These are phyloP conservation scores for Globisporangium ultimum DNA, from an alignment of 352 stramenopile species.

Conservation along the genomic window DNA sequence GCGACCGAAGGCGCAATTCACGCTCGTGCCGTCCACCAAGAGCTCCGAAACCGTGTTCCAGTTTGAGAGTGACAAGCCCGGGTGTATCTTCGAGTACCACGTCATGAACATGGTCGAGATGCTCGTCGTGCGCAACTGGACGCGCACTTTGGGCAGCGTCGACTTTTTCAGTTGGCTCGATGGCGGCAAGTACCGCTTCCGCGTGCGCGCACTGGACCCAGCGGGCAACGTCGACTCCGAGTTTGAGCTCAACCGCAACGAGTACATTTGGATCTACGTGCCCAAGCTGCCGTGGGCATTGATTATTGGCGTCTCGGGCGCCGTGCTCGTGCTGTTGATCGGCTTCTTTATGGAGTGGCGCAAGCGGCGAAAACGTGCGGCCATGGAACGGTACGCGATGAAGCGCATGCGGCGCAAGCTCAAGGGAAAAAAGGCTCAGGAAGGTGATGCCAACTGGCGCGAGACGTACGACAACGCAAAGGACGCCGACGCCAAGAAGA, in stretches of 20 bases:
- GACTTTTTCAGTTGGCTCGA: slow-evolving; percentile 53
- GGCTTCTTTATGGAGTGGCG: slow-evolving; percentile 90
- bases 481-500: slow-evolving; percentile 51
- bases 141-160: slow-evolving; percentile 37
- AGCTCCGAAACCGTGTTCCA: slow-evolving; percentile 79
- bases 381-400: slow-evolving; percentile 94
- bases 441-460: slow-evolving; percentile 66
- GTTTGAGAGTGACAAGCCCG: slow-evolving; percentile 87
- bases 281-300: slow-evolving; percentile 87
- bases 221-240: slow-evolving; percentile 90
- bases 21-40: slow-evolving; percentile 34
- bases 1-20: slow-evolving; percentile 53
- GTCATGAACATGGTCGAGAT: slow-evolving; percentile 82
- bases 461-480: slow-evolving; percentile 71
- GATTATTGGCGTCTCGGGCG: slow-evolving; percentile 79
- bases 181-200: slow-evolving; percentile 89
- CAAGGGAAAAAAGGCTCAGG: slow-evolving; percentile 71
- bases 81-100: slow-evolving; percentile 92
- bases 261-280: slow-evolving; percentile 92
- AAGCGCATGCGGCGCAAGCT: slow-evolving; percentile 93
- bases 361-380: slow-evolving; percentile 85
- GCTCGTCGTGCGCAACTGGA: slow-evolving; percentile 84
- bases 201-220: slow-evolving; percentile 85
- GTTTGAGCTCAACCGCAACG: slow-evolving; percentile 84
- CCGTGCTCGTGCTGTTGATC: slow-evolving; percentile 72